phyloP scores from a whole-genome alignment of 2,329 filamentous ascomycete genomes.

The Pseudopyricularia cyperi region DNA sequence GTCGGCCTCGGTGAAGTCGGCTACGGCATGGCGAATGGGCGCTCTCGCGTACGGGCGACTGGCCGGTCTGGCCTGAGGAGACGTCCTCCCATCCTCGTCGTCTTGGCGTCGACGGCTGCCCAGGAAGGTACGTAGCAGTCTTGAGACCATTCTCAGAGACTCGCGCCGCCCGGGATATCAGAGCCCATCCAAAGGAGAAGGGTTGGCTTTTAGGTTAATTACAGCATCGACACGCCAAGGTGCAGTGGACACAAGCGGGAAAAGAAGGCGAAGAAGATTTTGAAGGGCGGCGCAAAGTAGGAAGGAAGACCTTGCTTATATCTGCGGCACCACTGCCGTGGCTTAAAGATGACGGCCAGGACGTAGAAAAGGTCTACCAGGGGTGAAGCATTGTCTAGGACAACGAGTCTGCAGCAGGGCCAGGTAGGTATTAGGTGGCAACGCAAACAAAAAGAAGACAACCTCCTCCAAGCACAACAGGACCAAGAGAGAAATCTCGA shows the following conservation, averaged over 20 bases:
- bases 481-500: not conserved
- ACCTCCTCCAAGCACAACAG: not conserved
- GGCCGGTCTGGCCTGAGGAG: conserved; percentile 11
- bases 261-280: not conserved
- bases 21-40: conserved; percentile 39
- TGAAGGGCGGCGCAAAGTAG: not conserved
- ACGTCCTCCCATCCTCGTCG: conserved; percentile 9
- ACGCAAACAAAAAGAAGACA: not conserved
- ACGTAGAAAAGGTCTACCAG: not conserved
- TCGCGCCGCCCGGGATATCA: not conserved
- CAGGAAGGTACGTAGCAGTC: conserved; percentile 17
- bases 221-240: not conserved
- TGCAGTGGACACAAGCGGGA: not conserved
- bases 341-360: not conserved
- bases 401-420: not conserved
- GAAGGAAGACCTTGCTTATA: not conserved
- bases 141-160: conserved; percentile 16
- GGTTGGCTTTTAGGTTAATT: not conserved
- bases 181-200: not conserved
- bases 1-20: conserved; percentile 53
- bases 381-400: not conserved
- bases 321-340: not conserved
- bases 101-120: conserved; percentile 10
- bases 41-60: conserved; percentile 17
- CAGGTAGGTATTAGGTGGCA: no score